phyloP scores from a whole-genome alignment of 106 monocot genomes.

The Dendrobium nobile region DNA sequence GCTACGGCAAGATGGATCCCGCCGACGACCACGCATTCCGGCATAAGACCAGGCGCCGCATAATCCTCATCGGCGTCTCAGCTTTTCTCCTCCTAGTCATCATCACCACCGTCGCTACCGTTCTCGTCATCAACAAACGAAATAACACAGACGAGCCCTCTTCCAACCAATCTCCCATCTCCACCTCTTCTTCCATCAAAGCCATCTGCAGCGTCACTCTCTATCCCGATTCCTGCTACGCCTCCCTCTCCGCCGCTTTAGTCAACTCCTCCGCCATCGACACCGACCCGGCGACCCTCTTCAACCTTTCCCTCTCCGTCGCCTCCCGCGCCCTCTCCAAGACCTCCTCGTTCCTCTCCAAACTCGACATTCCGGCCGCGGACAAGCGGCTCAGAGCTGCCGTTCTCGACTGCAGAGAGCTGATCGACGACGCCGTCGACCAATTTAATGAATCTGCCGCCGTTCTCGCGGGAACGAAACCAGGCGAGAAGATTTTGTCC shows the following conservation, averaged over 20 bases:
- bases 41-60: conserved; percentile 27
- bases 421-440: conserved; percentile 37
- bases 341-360: conserved; percentile 13
- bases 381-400: conserved; percentile 31
- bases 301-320: conserved; percentile 48
- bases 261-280: conserved; percentile 4
- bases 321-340: conserved; percentile 22
- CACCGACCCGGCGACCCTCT: conserved; percentile 39
- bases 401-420: conserved; percentile 33
- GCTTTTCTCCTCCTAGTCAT: conserved; percentile 6
- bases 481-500: conserved; percentile 13
- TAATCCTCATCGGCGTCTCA: conserved; percentile 38
- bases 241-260: conserved; percentile 34
- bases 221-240: conserved; percentile 52
- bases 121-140: conserved; percentile 14
- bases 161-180: not conserved
- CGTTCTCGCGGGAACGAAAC: not conserved
- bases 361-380: conserved; percentile 7
- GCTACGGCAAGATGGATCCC: conserved; percentile 42
- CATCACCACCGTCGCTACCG: conserved; percentile 10
- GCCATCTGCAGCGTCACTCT: conserved; percentile 48
- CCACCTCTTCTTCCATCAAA: conserved; percentile 34
- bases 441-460: conserved; percentile 29
- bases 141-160: not conserved
- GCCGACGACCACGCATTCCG: conserved; percentile 32